Conservation (phyloP, 179 eudicot genomes). For the Actinidia chinensis region DNA sequence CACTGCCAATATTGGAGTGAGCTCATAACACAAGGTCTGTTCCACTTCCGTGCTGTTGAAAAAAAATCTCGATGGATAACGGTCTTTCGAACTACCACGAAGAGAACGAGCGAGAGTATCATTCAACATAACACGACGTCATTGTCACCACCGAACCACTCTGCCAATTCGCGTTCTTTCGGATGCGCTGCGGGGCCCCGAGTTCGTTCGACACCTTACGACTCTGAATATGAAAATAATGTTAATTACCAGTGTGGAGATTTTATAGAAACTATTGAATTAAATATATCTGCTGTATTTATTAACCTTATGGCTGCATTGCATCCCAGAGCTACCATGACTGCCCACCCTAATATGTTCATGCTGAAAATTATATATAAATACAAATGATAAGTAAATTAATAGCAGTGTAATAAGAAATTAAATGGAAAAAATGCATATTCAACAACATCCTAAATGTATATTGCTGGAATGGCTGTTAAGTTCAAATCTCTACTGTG, state of each 20-base stretch:
- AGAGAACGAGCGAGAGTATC: slow-evolving; percentile 35
- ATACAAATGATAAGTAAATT: not conserved
- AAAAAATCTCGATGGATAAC: too few species aligned
- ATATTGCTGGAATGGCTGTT: too few species aligned
- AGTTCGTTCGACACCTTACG: slow-evolving; percentile 76
- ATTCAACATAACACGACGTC: slow-evolving; percentile 49
- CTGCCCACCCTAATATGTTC: slow-evolving; percentile 46
- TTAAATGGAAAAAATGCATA: not conserved
- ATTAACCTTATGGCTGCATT: slow-evolving; percentile 47
- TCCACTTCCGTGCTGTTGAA: too few species aligned
- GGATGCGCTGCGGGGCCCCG: slow-evolving; percentile 71
- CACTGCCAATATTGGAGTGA: too few species aligned
- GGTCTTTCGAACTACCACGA: too few species aligned
- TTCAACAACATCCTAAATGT: too few species aligned
- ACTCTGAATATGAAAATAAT: slow-evolving; percentile 34
- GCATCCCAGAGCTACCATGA: slow-evolving; percentile 44
- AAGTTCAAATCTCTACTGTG: too few species aligned
- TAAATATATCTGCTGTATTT: not conserved
- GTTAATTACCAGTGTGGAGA: not conserved
- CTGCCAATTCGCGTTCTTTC: slow-evolving; percentile 62
- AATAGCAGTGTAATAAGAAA: not conserved
- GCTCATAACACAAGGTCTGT: too few species aligned
- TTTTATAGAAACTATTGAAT: not conserved
- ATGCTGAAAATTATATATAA: slow-evolving; percentile 36
- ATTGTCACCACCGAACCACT: slow-evolving; percentile 42